Evolutionary conservation across 306 rosid genomes (phyloP).

Genomic region (Cajanus cajan): DNA sequence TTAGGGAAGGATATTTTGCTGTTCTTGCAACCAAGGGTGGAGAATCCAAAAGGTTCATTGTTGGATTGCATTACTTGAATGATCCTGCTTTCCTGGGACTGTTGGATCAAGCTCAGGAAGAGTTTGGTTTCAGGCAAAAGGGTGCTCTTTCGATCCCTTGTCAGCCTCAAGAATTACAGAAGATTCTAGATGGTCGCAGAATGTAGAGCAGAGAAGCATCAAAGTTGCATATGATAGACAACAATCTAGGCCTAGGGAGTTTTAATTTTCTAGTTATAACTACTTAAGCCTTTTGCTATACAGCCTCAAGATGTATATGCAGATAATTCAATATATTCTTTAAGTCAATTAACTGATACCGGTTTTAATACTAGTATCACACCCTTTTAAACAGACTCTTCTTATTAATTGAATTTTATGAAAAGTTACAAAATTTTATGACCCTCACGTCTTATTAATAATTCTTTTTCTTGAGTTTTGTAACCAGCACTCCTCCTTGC

Average conservation of each 20-base stretch:
- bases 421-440: too few species aligned
- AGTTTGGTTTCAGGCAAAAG: slow-evolving; percentile 41
- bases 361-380: too few species aligned
- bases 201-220: neutral
- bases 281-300: neutral
- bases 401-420: too few species aligned
- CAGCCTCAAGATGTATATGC: neutral
- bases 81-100: slow-evolving; percentile 55
- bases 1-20: slow-evolving; percentile 33
- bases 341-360: neutral
- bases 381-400: too few species aligned
- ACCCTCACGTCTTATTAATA: too few species aligned
- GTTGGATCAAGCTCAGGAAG: slow-evolving; percentile 53
- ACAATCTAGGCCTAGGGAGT: neutral
- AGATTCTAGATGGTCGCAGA: slow-evolving; percentile 40
- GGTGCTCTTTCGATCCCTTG: slow-evolving; percentile 65
- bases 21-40: slow-evolving; percentile 52
- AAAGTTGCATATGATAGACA: neutral
- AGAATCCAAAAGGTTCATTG: slow-evolving; percentile 48
- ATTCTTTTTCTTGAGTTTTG: too few species aligned
- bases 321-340: neutral
- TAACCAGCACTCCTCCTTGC: neutral
- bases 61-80: slow-evolving; percentile 44
- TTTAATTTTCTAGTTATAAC: neutral
- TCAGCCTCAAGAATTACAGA: slow-evolving; percentile 48